A percentile compares a stretch with the other conserved stretches of the same genome.
Evolutionary conservation across 805 yeast species (phyloP).

Genomic region (Saccharomycopsis sp.): DNA sequence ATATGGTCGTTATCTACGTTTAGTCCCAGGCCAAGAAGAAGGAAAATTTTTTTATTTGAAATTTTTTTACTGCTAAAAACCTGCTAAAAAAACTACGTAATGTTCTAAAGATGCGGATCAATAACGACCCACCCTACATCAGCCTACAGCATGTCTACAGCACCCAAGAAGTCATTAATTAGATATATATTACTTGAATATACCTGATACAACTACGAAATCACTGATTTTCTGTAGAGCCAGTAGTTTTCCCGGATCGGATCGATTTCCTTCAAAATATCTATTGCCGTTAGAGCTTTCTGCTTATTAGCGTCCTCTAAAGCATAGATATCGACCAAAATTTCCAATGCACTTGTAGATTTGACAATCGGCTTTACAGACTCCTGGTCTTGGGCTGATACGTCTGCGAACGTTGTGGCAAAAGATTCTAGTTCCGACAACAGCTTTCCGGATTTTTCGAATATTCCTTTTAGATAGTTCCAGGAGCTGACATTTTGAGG

Average conservation of each 20-base stretch:
- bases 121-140: no score
- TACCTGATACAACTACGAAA: no score
- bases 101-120: no score
- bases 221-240: slow-evolving; percentile 33
- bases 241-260: slow-evolving; percentile 60
- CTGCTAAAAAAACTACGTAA: background rate
- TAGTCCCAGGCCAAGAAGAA: background rate
- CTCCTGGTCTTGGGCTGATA: slow-evolving; percentile 22
- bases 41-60: background rate
- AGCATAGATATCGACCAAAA: slow-evolving; percentile 46
- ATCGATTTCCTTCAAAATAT: slow-evolving; percentile 49
- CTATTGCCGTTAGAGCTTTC: slow-evolving; percentile 41
- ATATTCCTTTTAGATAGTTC: slow-evolving; percentile 71
- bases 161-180: no score
- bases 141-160: no score
- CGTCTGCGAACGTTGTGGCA: slow-evolving; percentile 36
- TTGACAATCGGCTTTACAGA: slow-evolving; percentile 26
- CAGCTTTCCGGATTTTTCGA: slow-evolving; percentile 27
- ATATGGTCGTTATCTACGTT: background rate
- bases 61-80: background rate
- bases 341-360: slow-evolving; percentile 61
- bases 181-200: no score
- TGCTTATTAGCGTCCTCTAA: slow-evolving; percentile 26
- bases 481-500: slow-evolving; percentile 84
- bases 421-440: slow-evolving; percentile 39